Evolutionary conservation across 768 basidiomycete genomes (phyloP), one percentile per base, ranked within the genome.

Genomic region (Mycena alexandri): DNA sequence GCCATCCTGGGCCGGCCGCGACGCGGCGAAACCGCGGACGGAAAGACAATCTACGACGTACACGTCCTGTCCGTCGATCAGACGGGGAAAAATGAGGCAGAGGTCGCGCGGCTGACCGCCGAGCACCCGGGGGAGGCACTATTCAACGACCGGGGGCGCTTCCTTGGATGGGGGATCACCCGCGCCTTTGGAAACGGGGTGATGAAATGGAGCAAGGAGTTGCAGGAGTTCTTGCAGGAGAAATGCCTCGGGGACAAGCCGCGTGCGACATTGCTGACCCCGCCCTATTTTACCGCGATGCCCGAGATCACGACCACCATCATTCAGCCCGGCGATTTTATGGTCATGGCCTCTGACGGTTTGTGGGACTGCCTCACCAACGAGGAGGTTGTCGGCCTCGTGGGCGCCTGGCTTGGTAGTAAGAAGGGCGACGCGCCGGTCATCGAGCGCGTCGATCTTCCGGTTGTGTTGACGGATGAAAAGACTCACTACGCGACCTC

Each of bases 331-430:
- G 86, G 85, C n/a, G 86, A 87, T 67, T 88, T 90, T 73, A 71
- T 89, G 58, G 82, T 89, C 29, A 73, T 89, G 64, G 88, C 81
- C 1, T 84, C 84, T 1, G 85, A 87, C 71, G 88, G 88, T 9
- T 74, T 89, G 24, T 89, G 85, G 84, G 86, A 89, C 67, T 79
- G 80, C 43, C 75, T 90, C 56, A 81, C 82, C 47, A 86, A 79
- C 71, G 83, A 86, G 64, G 87, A 88, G 64, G 85, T 83, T 4
- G 87, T 89, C 29, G 86, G 85, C 9, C 77, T 86, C 22, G 81
- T 85, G 33, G 84, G 82, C 4, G 67, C 76, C 17, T 84, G 82
- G 79, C 74, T 82, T 25, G 74, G 79, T 13, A 46, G 56, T 13
- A 47, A 38, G 11, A 52, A 69, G n/a, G 61, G 24, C 11, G 60